A percentile compares a stretch with the other conserved stretches of the same genome.
Evolutionary conservation across 2,329 filamentous ascomycete genomes (phyloP).

Genomic region (Hirsutella thompsonii): DNA sequence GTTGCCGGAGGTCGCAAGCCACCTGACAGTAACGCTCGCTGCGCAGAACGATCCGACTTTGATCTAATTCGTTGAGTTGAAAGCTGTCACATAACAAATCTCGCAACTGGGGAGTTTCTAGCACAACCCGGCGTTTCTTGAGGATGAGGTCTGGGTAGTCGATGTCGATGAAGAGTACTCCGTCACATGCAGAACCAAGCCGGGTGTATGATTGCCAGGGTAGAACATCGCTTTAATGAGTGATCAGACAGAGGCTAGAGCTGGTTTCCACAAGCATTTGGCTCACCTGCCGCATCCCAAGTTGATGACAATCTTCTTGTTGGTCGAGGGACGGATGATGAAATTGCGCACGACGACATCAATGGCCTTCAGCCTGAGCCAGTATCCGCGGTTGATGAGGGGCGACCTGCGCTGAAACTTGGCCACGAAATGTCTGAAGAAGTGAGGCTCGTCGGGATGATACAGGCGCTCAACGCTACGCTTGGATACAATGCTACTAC

Average conservation of each 20-base stretch:
- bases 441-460: constrained; percentile 63
- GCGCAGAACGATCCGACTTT: constrained; percentile 39
- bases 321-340: constrained; percentile 36
- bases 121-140: constrained; percentile 58
- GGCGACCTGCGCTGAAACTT: constrained; percentile 76
- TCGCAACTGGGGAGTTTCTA: constrained; percentile 44
- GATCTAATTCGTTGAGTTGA: constrained; percentile 21
- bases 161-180: constrained; percentile 65
- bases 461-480: constrained; percentile 86
- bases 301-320: constrained; percentile 67
- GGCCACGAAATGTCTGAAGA: constrained; percentile 76
- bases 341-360: constrained; percentile 65
- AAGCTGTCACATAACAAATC: constrained; percentile 18
- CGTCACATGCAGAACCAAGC: constrained; percentile 43
- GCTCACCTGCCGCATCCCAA: constrained; percentile 81
- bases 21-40: constrained; percentile 66
- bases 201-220: constrained; percentile 70
- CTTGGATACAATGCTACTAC: constrained; percentile 85
- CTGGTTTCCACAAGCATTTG: background rate
- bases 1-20: constrained; percentile 67
- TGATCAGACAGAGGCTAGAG: background rate
- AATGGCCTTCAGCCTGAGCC: constrained; percentile 72
- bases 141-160: constrained; percentile 73
- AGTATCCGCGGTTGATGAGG: constrained; percentile 81
- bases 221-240: constrained; percentile 60